phyloP scores from a whole-genome alignment of 805 yeast genomes.

The Clavispora fructus region DNA sequence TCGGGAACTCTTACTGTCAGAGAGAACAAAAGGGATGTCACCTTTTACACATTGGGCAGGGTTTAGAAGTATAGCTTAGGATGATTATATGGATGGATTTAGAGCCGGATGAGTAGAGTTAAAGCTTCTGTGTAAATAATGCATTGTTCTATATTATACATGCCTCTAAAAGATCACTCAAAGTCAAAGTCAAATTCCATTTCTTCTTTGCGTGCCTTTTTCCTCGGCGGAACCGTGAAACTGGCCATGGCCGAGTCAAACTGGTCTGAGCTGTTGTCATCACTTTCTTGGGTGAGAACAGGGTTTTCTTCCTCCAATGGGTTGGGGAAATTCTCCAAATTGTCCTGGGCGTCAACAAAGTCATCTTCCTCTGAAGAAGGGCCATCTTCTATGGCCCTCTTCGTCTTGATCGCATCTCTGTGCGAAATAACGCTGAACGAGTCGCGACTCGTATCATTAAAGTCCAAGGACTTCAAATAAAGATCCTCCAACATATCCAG shows the following conservation, averaged over 20 bases:
- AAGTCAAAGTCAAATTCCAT: slow-evolving; percentile 25
- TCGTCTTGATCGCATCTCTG: neutral
- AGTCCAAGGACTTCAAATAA: neutral
- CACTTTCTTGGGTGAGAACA: neutral
- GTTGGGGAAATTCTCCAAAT: slow-evolving; percentile 20
- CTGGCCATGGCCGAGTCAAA: neutral
- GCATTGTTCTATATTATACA: slow-evolving; percentile 7
- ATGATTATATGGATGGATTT: too few relatives aligned
- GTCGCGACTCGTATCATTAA: neutral
- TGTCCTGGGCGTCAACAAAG: neutral
- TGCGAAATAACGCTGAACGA: neutral
- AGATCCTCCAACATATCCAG: neutral
- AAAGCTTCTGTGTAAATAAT: neutral
- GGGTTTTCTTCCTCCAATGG: neutral
- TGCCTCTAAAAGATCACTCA: slow-evolving; percentile 9
- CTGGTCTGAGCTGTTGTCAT: neutral
- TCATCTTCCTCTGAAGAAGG: neutral
- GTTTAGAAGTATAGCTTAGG: neutral
- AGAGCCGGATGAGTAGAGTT: too few relatives aligned
- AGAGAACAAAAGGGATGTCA: slow-evolving; percentile 18
- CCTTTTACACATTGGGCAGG: slow-evolving; percentile 20
- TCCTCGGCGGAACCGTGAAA: neutral
- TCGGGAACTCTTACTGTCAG: neutral
- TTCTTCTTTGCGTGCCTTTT: neutral
- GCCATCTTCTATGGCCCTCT: neutral